phyloP scores from a whole-genome alignment of 345 rosid species.

The Microthlaspi erraticum region DNA sequence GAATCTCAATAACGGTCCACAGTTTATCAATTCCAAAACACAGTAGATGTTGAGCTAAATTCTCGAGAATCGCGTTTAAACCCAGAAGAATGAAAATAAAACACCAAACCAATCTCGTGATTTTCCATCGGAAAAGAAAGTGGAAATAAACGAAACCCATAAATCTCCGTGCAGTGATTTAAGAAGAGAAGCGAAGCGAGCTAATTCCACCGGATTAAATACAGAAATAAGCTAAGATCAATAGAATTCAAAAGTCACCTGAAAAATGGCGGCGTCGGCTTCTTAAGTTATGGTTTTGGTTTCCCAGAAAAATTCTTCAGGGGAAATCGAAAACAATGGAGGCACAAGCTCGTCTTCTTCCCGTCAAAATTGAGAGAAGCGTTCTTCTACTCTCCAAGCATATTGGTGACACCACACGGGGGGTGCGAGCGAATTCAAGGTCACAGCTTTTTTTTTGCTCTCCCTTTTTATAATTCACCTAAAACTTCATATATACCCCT shows the following conservation, averaged over 20 bases:
- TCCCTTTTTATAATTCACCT: conserved; percentile 10
- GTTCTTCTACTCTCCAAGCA: conserved; percentile 40
- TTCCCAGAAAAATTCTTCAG: background rate
- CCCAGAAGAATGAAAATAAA: background rate
- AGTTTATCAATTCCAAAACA: background rate
- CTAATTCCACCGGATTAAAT: background rate
- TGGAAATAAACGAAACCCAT: conserved; percentile 8
- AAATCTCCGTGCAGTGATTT: background rate
- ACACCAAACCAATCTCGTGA: background rate
- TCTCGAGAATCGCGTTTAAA: conserved; percentile 18
- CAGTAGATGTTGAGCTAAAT: conserved; percentile 4
- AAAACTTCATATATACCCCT: conserved; percentile 23
- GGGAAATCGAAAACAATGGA: background rate
- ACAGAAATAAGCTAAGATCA: conserved; percentile 9
- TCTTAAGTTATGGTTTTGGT: background rate
- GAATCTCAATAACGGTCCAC: background rate
- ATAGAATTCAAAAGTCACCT: conserved; percentile 31
- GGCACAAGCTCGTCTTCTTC: conserved; percentile 26
- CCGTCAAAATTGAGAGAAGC: conserved; percentile 30
- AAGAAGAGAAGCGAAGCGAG: background rate
- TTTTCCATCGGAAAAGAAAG: background rate
- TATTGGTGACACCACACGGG: conserved; percentile 24
- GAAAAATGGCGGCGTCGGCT: conserved; percentile 19
- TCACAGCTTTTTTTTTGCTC: conserved; percentile 13
- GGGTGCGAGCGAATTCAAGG: conserved; percentile 40